Conservation (phyloP, 1,284 basidiomycete species). For the Boletus smithii region DNA sequence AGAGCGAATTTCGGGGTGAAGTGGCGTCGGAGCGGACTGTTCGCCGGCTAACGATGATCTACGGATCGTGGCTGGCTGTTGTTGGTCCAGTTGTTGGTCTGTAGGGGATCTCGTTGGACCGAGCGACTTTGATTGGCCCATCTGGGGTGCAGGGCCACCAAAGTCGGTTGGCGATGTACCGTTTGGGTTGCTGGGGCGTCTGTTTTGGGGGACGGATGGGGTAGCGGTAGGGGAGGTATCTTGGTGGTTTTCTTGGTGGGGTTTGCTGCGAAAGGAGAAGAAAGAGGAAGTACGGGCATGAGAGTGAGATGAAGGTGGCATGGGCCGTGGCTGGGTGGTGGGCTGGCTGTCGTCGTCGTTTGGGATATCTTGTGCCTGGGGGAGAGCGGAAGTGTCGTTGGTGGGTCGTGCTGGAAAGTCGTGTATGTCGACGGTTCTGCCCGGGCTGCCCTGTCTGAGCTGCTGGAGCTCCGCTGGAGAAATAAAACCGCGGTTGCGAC, state of each 20-base stretch:
- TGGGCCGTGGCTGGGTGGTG: constrained; percentile 24
- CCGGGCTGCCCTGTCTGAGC: constrained; percentile 35
- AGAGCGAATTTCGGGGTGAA: constrained; percentile 78
- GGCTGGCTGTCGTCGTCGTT: constrained; percentile 21
- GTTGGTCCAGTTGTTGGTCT: constrained; percentile 19
- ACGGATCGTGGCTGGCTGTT: constrained; percentile 13
- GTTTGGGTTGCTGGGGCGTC: constrained; percentile 14
- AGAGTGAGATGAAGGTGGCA: constrained; percentile 22
- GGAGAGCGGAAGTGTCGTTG: constrained; percentile 14
- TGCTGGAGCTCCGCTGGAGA: constrained; percentile 49
- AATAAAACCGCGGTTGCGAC: constrained; percentile 46
- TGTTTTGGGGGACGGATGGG: constrained; percentile 10
- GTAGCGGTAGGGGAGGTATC: constrained; percentile 8
- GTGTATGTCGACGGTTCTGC: constrained; percentile 32
- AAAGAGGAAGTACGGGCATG: constrained; percentile 41
- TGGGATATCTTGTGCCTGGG: constrained; percentile 19
- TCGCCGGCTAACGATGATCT: constrained; percentile 25
- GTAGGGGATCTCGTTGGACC: constrained; percentile 26
- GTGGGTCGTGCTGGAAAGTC: constrained; percentile 32
- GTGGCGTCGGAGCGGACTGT: constrained; percentile 33
- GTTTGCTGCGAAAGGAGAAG: constrained; percentile 40
- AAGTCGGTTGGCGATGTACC: constrained; percentile 16
- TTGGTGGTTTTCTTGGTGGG: constrained; percentile 21
- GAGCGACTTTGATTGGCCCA: constrained; percentile 34
- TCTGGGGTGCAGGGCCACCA: constrained; percentile 23